Evolutionary conservation across 2,329 filamentous ascomycete species (phyloP), one percentile per base, ranked within the genome.

Genomic region (Cladosporium cucumerinum): DNA sequence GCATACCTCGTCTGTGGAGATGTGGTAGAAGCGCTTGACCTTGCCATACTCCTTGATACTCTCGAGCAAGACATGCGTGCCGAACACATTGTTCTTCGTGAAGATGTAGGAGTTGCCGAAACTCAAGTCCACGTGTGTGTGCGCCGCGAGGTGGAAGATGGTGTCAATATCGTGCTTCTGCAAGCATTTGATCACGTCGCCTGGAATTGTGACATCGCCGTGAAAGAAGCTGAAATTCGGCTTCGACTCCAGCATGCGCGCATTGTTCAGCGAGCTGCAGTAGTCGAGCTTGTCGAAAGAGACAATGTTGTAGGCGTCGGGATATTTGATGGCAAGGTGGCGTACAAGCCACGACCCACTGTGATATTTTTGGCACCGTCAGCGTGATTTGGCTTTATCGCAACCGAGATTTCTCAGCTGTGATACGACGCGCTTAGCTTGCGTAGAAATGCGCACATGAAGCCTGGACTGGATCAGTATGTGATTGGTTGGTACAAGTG

Each of bases 231-330:
- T 85, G 76, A 93, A 95, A 77, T 93, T 94, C 63, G 84, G 81
- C 70, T 84, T 84, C 67, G 84, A 82, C 71, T 89, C 85, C 57
- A 94, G 84, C 59, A 85, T 82, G 52, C 87, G 84, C 3, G 90
- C 92, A 78, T 94, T 95, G 80, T 93, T 92, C 70, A 92, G 81
- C 8, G 90, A 90, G 8, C 91, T 85, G 79, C 90, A 93, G 79
- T 93, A 92, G 76, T 94, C 91, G 66, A 94, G 83, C 78, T 93
- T 94, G 79, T 95, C 91, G 72, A 93, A 92, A 36, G 89, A 93
- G 59, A 94, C 82, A 68, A 94, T 86, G 73, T 90, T 91, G 82
- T 95, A 95, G 68, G 86, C 82, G 48, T 87, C 75, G 3, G 89
- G 85, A 73, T 94, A 94, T 36, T 88, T 91, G 65, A 91, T 78